These are phyloP conservation scores for Eucalyptus virginea DNA, from an alignment of 345 rosid species.

Conservation along the genomic window DNA sequence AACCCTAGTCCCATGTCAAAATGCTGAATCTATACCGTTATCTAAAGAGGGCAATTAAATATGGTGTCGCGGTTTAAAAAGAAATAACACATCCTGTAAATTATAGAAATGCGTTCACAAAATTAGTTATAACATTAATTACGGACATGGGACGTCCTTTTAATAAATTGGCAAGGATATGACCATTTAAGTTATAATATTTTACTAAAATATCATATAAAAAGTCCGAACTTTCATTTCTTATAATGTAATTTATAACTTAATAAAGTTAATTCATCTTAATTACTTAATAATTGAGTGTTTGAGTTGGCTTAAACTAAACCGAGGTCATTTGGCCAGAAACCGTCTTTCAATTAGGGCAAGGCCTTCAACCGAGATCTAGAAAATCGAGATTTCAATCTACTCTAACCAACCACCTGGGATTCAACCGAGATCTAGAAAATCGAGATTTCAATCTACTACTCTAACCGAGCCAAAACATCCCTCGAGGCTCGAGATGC, in stretches of 20 bases:
- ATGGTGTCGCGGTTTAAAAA: background rate
- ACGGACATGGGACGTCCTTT: background rate
- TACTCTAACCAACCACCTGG: background rate
- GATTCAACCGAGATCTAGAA: background rate
- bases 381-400: background rate
- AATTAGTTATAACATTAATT: background rate
- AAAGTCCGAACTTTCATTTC: background rate
- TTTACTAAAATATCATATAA: background rate
- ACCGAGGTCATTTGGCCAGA: background rate
- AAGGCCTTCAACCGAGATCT: background rate
- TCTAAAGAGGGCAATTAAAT: background rate
- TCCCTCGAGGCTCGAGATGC: background rate
- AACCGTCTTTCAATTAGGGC: background rate
- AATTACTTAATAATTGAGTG: background rate
- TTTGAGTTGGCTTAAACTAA: background rate
- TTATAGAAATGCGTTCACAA: background rate
- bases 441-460: background rate
- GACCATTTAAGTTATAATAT: background rate
- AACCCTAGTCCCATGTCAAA: background rate
- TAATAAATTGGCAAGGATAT: background rate
- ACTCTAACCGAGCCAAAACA: background rate
- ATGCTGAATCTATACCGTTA: background rate
- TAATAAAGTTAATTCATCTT: background rate
- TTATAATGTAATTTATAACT: background rate
- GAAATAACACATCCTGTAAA: background rate